Conservation (phyloP, 192 early-diverging fungal genomes). For the Bifiguratus adelaidae region DNA sequence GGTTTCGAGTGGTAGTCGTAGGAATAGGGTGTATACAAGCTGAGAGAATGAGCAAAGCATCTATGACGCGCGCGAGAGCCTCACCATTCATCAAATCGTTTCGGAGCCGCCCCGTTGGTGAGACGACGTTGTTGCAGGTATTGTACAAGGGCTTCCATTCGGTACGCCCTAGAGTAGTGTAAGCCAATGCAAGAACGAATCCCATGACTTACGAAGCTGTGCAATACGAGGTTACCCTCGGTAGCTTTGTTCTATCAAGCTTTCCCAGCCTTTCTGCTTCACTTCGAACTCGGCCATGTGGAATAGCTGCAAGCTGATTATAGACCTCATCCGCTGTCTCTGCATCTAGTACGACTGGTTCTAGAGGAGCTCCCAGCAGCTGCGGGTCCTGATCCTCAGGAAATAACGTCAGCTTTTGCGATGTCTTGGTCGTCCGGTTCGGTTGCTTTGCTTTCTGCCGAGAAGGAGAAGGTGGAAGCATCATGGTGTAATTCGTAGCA, state of each 20-base stretch:
- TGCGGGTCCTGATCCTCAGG: constrained; percentile 60
- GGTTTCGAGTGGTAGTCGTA: constrained; percentile 26
- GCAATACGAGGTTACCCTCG: constrained; percentile 78
- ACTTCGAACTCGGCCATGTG: constrained; percentile 32
- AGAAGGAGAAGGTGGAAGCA: too few species aligned
- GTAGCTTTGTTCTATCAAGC: constrained; percentile 59
- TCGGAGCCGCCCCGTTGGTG: constrained; percentile 54
- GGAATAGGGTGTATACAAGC: constrained; percentile 43
- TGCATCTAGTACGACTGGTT: background rate
- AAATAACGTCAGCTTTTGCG: constrained; percentile 85
- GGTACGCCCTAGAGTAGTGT: constrained; percentile 37
- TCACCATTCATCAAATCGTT: constrained; percentile 76
- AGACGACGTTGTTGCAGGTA: constrained; percentile 56
- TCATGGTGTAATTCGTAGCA: too few species aligned
- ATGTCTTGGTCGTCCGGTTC: constrained; percentile 86
- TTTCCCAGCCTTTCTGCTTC: constrained; percentile 69
- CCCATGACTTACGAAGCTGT: constrained; percentile 50
- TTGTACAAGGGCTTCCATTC: constrained; percentile 65
- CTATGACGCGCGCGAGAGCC: too few species aligned
- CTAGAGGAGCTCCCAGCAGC: constrained; percentile 4
- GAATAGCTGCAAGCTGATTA: constrained; percentile 61
- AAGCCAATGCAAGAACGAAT: background rate
- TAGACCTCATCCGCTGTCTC: constrained; percentile 40
- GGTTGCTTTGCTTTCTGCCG: constrained; percentile 56
- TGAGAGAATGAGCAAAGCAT: constrained; percentile 3